Conservation (phyloP, 2,329 filamentous ascomycete genomes). For the Botryotinia calthae region DNA sequence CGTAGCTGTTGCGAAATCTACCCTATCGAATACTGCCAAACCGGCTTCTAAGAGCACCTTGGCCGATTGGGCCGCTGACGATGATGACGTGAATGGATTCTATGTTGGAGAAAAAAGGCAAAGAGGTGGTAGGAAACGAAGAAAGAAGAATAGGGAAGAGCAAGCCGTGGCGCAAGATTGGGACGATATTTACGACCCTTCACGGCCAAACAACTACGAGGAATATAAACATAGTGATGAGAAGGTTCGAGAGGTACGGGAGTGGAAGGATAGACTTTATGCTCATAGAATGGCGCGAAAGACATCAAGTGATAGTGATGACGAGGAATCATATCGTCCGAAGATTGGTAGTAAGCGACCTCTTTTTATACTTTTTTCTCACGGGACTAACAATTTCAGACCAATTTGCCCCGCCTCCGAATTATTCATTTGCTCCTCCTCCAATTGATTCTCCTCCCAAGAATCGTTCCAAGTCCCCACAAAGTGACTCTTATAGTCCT, state of each 20-base stretch:
- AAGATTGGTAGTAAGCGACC: constrained; percentile 46
- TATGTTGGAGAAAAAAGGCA: constrained; percentile 63
- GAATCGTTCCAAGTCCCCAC: constrained; percentile 42
- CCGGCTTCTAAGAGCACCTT: constrained; percentile 63
- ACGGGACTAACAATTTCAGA: constrained; percentile 41
- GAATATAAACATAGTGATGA: constrained; percentile 84
- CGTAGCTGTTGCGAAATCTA: constrained; percentile 35
- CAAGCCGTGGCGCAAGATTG: constrained; percentile 66
- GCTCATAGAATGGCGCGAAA: constrained; percentile 58
- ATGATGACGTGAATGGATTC: constrained; percentile 69
- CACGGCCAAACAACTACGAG: constrained; percentile 77
- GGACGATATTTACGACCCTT: constrained; percentile 88
- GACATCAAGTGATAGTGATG: constrained; percentile 45
- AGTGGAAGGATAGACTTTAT: constrained; percentile 83
- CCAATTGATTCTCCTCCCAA: constrained; percentile 44
- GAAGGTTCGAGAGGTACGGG: constrained; percentile 71
- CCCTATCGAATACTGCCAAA: constrained; percentile 39
- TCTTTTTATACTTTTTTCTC: not conserved
- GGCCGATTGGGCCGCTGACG: constrained; percentile 81
- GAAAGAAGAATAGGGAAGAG: constrained; percentile 70
- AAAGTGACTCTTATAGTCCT: constrained; percentile 28
- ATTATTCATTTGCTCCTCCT: constrained; percentile 57
- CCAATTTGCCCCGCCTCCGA: constrained; percentile 59
- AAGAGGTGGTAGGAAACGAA: constrained; percentile 62
- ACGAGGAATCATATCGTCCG: constrained; percentile 44